Percentiles rank a stretch among this genome's conserved stretches.
Evolutionary conservation across 176 grass and related monocot species (phyloP).

Genomic region (Calamus simplicifolius): DNA sequence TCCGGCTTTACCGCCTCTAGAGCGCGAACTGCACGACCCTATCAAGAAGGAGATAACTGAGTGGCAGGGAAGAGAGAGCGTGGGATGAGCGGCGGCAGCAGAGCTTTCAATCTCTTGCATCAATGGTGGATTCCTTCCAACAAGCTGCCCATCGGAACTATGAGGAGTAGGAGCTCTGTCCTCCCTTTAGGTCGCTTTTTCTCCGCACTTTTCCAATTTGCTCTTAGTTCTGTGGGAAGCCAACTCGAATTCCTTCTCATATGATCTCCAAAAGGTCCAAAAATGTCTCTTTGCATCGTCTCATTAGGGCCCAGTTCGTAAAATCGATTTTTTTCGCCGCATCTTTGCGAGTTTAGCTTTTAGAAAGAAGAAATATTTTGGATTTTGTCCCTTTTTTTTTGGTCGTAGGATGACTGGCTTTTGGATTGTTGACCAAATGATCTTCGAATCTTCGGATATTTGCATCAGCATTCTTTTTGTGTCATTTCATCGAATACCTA

Average conservation of each 20-base stretch:
- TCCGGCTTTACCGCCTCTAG: too few relatives aligned
- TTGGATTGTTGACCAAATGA: too few relatives aligned
- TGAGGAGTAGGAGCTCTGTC: slow-evolving; percentile 1
- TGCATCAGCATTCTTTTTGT: background rate
- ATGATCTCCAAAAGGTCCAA: too few relatives aligned
- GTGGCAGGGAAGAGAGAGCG: too few relatives aligned
- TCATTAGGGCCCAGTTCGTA: background rate
- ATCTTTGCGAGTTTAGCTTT: slow-evolving; percentile 5
- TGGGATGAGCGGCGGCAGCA: slow-evolving; percentile 14
- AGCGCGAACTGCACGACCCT: too few relatives aligned
- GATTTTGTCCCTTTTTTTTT: background rate
- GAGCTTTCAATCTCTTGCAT: slow-evolving; percentile 25
- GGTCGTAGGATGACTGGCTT: too few relatives aligned
- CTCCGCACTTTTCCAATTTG: background rate
- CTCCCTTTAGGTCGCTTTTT: background rate
- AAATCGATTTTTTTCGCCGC: slow-evolving; percentile 3
- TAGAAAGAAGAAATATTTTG: background rate
- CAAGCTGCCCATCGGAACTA: slow-evolving; percentile 6
- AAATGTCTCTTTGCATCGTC: too few relatives aligned
- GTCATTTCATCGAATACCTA: slow-evolving; percentile 7
- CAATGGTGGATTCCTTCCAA: slow-evolving; percentile 25
- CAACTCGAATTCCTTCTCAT: too few relatives aligned
- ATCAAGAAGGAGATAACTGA: too few relatives aligned
- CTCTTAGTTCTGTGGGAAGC: too few relatives aligned
- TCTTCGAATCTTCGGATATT: too few relatives aligned